These are phyloP conservation scores for Ailanthus altissimus DNA, from an alignment of 345 rosid genomes.

Conservation along the genomic window DNA sequence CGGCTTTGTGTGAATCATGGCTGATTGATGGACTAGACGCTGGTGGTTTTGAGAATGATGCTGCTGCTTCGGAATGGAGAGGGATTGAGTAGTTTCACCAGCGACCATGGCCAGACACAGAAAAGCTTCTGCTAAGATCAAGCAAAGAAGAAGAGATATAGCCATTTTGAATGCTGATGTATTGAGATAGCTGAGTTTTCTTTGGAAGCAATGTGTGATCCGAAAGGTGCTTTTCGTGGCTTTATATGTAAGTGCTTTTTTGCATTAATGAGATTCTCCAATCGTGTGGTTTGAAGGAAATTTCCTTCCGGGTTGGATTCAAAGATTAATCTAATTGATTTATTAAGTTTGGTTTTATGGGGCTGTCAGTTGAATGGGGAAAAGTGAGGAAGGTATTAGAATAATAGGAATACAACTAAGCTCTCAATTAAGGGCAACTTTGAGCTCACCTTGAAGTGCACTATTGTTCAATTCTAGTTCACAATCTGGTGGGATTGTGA, in stretches of 20 bases:
- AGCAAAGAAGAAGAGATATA: constrained; percentile 28
- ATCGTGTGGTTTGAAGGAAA: constrained; percentile 43
- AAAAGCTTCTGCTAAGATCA: constrained; percentile 32
- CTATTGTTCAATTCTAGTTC: no score
- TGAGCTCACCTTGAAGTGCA: no score
- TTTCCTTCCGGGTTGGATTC: constrained; percentile 36
- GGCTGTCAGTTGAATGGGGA: constrained; percentile 40
- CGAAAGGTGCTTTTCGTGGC: not conserved
- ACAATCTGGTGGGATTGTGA: no score
- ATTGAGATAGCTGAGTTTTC: constrained; percentile 3
- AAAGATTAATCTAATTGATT: constrained; percentile 16
- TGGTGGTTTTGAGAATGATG: constrained; percentile 19
- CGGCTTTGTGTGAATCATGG: constrained; percentile 19
- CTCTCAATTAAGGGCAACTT: constrained; percentile 32
- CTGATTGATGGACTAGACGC: constrained; percentile 23
- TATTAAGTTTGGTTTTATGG: constrained; percentile 3
- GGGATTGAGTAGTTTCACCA: constrained; percentile 3
- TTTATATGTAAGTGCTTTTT: constrained; percentile 11
- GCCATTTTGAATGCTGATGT: constrained; percentile 27
- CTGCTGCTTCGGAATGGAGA: not conserved
- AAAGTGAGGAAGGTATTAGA: constrained; percentile 30
- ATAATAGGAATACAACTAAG: constrained; percentile 42
- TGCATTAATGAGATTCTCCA: constrained; percentile 15
- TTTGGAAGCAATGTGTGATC: constrained; percentile 8
- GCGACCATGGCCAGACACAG: constrained; percentile 37